phyloP scores from a whole-genome alignment of 192 early-diverging fungal species.

The Backusella tarrabulga region DNA sequence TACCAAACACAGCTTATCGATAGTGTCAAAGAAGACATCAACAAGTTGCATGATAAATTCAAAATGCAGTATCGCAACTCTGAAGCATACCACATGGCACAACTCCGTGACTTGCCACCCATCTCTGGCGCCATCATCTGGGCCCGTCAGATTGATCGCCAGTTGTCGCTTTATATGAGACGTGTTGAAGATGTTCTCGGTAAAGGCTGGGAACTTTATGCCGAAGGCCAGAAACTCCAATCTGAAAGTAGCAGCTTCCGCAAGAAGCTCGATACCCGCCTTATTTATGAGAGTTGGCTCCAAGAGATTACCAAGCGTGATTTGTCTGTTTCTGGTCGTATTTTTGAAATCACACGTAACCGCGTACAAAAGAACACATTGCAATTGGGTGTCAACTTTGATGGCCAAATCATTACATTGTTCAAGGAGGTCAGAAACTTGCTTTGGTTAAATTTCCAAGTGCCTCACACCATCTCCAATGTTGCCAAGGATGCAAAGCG shows the following conservation, averaged over 20 bases:
- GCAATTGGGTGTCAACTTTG: constrained; percentile 91
- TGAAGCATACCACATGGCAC: constrained; percentile 85
- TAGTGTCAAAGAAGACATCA: constrained; percentile 97
- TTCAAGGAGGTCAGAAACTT: constrained; percentile 99
- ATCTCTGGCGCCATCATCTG: constrained; percentile 95
- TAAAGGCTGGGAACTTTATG: constrained; percentile 95
- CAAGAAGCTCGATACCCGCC: constrained; percentile 91
- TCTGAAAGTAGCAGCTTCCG: constrained; percentile 86
- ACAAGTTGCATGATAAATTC: constrained; percentile 93
- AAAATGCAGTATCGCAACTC: constrained; percentile 88
- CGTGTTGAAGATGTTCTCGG: constrained; percentile 98
- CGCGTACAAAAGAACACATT: constrained; percentile 70
- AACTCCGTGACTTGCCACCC: constrained; percentile 90
- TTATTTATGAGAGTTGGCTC: constrained; percentile 92
- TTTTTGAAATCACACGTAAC: constrained; percentile 86
- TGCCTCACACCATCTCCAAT: constrained; percentile 87
- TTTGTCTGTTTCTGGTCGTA: constrained; percentile 79
- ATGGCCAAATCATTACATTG: constrained; percentile 89
- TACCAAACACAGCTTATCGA: constrained; percentile 99
- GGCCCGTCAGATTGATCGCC: constrained; percentile 96
- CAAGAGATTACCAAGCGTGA: constrained; percentile 79
- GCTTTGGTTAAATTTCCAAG: constrained; percentile 92
- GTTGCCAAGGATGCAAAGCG: constrained; percentile 94
- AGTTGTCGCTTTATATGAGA: constrained; percentile 93
- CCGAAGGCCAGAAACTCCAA: constrained; percentile 93